Percentiles rank a stretch among this genome's conserved stretches.
Evolutionary conservation across 257 asterid species (phyloP).

Genomic region (Solanum piurae): DNA sequence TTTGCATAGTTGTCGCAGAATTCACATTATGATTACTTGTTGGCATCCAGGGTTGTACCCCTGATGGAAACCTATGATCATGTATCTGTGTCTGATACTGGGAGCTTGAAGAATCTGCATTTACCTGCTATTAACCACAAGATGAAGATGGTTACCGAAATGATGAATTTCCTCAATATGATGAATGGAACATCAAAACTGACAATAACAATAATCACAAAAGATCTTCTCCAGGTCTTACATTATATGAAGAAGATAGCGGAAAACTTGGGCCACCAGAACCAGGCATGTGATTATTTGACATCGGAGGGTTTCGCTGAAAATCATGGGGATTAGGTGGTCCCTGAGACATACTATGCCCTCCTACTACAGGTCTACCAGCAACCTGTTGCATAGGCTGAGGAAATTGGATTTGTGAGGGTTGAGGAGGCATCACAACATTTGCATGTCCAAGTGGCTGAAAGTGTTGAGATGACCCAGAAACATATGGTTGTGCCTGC

Average conservation of each 20-base stretch:
- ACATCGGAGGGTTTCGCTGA: conserved; percentile 28
- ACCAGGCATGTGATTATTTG: conserved; percentile 49
- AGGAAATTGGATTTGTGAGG: conserved; percentile 48
- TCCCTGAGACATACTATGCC: conserved; percentile 43
- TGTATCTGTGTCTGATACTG: conserved; percentile 44
- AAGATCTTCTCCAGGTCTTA: conserved; percentile 9
- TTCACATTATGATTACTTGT: conserved; percentile 46
- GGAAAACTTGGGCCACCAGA: conserved; percentile 51
- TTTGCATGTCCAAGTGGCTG: conserved; percentile 55
- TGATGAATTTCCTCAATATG: background rate
- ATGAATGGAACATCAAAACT: background rate
- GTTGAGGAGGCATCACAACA: conserved; percentile 53
- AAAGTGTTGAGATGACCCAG: conserved; percentile 57
- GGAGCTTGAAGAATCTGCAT: conserved; percentile 28
- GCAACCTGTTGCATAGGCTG: conserved; percentile 49
- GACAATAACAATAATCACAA: background rate
- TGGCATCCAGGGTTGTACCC: conserved; percentile 59
- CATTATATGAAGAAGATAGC: conserved; percentile 43
- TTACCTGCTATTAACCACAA: conserved; percentile 44
- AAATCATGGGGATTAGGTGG: conserved; percentile 45
- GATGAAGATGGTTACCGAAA: conserved; percentile 31
- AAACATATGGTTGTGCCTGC: conserved; percentile 45
- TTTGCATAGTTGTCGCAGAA: conserved; percentile 42
- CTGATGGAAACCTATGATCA: conserved; percentile 29
- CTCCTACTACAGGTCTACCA: conserved; percentile 38